Evolutionary conservation across 371 early-diverging fungal genomes (phyloP).

Genomic region (Apophysomyces variabilis): DNA sequence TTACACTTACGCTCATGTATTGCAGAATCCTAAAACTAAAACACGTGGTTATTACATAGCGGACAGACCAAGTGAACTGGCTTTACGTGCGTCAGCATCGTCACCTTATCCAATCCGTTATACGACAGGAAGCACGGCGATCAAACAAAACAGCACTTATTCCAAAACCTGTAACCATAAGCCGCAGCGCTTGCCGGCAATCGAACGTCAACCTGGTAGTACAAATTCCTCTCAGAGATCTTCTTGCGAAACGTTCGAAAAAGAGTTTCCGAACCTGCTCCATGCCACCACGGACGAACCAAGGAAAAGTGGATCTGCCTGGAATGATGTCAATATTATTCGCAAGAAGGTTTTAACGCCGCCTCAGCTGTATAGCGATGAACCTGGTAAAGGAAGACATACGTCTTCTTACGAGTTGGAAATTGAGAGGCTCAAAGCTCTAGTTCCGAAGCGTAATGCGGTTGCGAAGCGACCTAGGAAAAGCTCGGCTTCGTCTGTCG

Average conservation of each 20-base stretch:
- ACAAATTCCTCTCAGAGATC: background rate
- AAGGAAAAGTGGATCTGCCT: conserved; percentile 14
- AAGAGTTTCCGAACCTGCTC: conserved; percentile 17
- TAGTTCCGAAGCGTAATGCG: conserved; percentile 13
- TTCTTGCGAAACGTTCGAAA: conserved; percentile 7
- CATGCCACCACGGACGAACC: background rate
- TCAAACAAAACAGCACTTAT: background rate
- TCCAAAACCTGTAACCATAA: background rate
- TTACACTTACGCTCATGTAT: background rate
- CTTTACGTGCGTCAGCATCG: conserved; percentile 16
- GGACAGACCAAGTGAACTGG: background rate
- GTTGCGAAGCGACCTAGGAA: background rate
- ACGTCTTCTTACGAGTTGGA: conserved; percentile 31
- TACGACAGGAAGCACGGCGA: background rate
- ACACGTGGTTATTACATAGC: background rate
- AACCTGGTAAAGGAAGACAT: conserved; percentile 57
- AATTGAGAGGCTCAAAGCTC: conserved; percentile 17
- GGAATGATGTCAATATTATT: conserved; percentile 17
- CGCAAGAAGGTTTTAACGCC: conserved; percentile 17
- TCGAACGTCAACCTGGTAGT: background rate
- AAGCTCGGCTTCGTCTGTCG: background rate
- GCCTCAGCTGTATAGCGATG: conserved; percentile 49
- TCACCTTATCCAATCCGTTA: conserved; percentile 19
- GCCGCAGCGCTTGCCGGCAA: background rate
- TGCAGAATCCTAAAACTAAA: background rate